Evolutionary conservation across 495 filamentous ascomycete genomes (phyloP).

Genomic region (Penicillium salamii): DNA sequence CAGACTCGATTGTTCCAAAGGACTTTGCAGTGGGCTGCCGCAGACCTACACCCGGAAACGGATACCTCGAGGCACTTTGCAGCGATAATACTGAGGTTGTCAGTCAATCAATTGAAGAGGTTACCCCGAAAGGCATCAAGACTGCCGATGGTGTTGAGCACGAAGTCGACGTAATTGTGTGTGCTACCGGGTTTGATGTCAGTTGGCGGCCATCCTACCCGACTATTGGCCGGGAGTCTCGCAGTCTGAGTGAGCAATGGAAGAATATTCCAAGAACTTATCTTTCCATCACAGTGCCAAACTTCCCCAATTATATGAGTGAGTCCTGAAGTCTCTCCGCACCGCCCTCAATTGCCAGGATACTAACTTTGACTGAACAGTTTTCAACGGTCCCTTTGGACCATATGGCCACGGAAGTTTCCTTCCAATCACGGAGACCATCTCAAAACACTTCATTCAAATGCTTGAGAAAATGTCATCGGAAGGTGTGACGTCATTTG

Average conservation of each 20-base stretch:
- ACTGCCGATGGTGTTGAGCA: slow-evolving; percentile 20
- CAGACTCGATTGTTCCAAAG: slow-evolving; percentile 8
- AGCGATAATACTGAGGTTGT: slow-evolving; percentile 46
- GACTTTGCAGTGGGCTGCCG: slow-evolving; percentile 34
- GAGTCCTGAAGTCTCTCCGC: slow-evolving; percentile 48
- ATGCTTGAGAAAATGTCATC: slow-evolving; percentile 30
- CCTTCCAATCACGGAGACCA: slow-evolving; percentile 33
- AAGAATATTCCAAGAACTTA: slow-evolving; percentile 25
- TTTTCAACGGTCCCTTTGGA: slow-evolving; percentile 33
- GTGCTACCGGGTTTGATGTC: slow-evolving; percentile 48
- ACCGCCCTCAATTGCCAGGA: slow-evolving; percentile 18
- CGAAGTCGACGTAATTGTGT: slow-evolving; percentile 45
- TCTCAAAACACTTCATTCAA: slow-evolving; percentile 39
- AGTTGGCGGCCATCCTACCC: slow-evolving; percentile 33
- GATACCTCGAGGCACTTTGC: slow-evolving; percentile 36
- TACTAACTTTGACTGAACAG: slow-evolving; percentile 11
- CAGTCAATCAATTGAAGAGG: slow-evolving; percentile 40
- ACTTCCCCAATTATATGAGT: slow-evolving; percentile 46
- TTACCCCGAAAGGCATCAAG: slow-evolving; percentile 48
- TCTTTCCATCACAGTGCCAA: slow-evolving; percentile 32
- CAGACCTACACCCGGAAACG: slow-evolving; percentile 38
- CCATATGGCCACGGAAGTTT: slow-evolving; percentile 35
- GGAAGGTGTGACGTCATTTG: slow-evolving; percentile 24
- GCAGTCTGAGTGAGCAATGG: slow-evolving; percentile 20
- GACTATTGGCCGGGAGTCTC: slow-evolving; percentile 31